Evolutionary conservation across 169 alveolate species (phyloP).

Genomic region (Plasmodium yoelii): DNA sequence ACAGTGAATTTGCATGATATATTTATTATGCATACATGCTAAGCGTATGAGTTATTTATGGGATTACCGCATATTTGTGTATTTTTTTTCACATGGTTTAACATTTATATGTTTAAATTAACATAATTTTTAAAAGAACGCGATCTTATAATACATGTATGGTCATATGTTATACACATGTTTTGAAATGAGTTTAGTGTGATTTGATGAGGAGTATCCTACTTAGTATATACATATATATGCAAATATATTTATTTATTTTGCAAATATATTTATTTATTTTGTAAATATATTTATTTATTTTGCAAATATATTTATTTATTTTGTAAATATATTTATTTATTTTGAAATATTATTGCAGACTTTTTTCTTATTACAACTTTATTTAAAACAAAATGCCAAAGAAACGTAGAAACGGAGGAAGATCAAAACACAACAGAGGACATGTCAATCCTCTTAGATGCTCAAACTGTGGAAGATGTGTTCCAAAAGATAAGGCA

Average conservation of each 20-base stretch:
- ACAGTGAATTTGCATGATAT: too few relatives aligned
- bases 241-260: not conserved
- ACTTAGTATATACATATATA: not conserved
- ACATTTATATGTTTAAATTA: too few relatives aligned
- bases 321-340: not conserved
- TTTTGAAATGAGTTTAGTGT: too few relatives aligned
- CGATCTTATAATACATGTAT: too few relatives aligned
- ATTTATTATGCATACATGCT: too few relatives aligned
- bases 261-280: not conserved
- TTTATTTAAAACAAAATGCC: constrained; percentile 91
- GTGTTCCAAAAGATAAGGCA: constrained; percentile 99
- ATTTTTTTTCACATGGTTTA: too few relatives aligned
- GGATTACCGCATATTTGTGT: too few relatives aligned
- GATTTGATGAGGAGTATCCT: not conserved
- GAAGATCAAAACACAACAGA: constrained; percentile 99
- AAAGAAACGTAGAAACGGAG: constrained; percentile 99
- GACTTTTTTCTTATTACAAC: constrained; percentile 1
- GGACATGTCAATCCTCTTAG: constrained; percentile 98
- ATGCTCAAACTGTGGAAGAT: constrained; percentile 99
- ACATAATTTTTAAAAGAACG: too few relatives aligned
- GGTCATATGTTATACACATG: too few relatives aligned
- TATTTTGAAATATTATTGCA: not conserved
- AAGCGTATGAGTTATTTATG: too few relatives aligned
- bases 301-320: not conserved
- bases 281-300: not conserved